Percentiles rank a stretch among this genome's conserved stretches.
Conservation (phyloP, 108 stramenopile species). For the Asterionellopsis glacialis region DNA sequence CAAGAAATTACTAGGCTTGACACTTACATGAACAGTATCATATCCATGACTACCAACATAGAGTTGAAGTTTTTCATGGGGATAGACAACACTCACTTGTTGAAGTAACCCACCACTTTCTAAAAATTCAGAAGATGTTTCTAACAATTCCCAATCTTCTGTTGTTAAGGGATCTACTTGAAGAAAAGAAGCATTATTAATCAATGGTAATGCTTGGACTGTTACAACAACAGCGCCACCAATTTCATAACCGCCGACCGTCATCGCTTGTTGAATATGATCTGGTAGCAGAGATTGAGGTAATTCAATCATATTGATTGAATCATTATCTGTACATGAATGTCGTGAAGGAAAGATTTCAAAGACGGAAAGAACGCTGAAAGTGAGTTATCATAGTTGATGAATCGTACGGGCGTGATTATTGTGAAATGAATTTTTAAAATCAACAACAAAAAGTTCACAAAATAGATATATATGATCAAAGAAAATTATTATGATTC, state of each 20-base stretch:
- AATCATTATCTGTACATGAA: background rate
- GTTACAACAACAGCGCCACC: background rate
- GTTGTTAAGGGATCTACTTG: conserved; percentile 55
- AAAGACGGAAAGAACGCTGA: background rate
- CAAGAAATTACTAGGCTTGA: conserved; percentile 13
- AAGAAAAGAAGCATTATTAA: background rate
- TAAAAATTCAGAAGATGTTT: conserved; percentile 52
- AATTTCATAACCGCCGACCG: background rate
- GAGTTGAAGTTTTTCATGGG: conserved; percentile 23
- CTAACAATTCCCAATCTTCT: conserved; percentile 74
- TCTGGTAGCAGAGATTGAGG: conserved; percentile 16
- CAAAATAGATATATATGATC: too few species aligned
- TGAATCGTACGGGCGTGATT: too few species aligned
- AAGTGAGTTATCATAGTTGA: too few species aligned
- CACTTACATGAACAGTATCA: conserved; percentile 15
- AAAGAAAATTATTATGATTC: background rate
- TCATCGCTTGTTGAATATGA: too few species aligned
- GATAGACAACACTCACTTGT: conserved; percentile 70
- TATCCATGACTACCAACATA: background rate
- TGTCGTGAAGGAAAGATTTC: background rate
- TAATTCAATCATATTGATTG: conserved; percentile 18
- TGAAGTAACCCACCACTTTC: conserved; percentile 60
- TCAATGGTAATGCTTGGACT: too few species aligned
- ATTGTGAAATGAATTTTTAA: too few species aligned
- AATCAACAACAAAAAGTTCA: too few species aligned